Evolutionary conservation across 1,139 yeast genomes (phyloP).

Genomic region (Sugiyamaella neomexicana): DNA sequence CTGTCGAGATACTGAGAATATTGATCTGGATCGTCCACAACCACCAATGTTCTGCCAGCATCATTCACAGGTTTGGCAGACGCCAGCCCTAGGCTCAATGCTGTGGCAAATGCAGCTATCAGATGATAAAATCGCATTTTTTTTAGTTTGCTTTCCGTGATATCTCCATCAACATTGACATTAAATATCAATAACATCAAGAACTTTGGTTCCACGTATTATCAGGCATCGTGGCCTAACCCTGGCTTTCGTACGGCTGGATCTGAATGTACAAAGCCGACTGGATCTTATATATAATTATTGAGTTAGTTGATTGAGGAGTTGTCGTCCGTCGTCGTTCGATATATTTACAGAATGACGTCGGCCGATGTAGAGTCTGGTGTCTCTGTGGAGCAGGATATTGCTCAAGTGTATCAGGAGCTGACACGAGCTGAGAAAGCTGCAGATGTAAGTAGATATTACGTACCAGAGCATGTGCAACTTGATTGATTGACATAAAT

Average conservation of each 20-base stretch:
- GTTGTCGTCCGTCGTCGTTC: too few relatives aligned
- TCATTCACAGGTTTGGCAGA: constrained; percentile 28
- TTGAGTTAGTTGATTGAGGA: too few relatives aligned
- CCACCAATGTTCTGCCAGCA: constrained; percentile 29
- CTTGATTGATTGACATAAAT: neutral
- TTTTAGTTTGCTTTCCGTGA: neutral
- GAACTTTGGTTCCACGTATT: too few relatives aligned
- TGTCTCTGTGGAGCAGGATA: constrained; percentile 30
- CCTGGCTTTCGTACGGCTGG: too few relatives aligned
- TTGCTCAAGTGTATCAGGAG: constrained; percentile 51
- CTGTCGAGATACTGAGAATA: constrained; percentile 40
- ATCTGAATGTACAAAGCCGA: too few relatives aligned
- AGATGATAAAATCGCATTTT: constrained; percentile 7
- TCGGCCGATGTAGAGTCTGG: constrained; percentile 26
- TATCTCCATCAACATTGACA: neutral
- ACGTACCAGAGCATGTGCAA: too few relatives aligned
- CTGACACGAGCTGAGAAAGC: constrained; percentile 58
- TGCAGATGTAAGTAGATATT: constrained; percentile 46
- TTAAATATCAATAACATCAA: too few relatives aligned
- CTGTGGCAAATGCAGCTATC: neutral
- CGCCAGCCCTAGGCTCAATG: neutral
- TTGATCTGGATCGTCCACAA: constrained; percentile 30
- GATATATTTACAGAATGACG: constrained; percentile 19
- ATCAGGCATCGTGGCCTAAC: too few relatives aligned
- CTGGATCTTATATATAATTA: too few relatives aligned